phyloP scores from a whole-genome alignment of 2,329 filamentous ascomycete genomes.

The Aureobasidium namibiae region DNA sequence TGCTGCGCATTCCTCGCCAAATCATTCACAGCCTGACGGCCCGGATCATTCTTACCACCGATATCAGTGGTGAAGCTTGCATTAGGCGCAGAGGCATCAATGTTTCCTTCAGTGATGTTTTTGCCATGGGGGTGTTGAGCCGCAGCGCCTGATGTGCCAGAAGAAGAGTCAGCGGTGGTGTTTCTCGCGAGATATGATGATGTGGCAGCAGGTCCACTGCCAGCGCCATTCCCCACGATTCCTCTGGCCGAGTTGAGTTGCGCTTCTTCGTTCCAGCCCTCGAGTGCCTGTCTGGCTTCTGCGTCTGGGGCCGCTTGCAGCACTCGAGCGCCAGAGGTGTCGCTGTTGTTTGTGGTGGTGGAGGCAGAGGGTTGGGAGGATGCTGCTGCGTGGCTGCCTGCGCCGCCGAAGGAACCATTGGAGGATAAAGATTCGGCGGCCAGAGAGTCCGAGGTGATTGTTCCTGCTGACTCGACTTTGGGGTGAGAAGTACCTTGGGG shows the following conservation, averaged over 20 bases:
- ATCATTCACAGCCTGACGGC: constrained; percentile 37
- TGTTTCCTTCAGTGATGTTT: constrained; percentile 43
- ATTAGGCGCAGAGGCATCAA: constrained; percentile 35
- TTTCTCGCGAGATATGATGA: background rate
- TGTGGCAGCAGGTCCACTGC: constrained; percentile 23
- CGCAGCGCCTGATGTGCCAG: background rate
- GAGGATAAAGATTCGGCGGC: constrained; percentile 61
- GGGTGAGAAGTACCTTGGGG: constrained; percentile 41
- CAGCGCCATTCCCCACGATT: background rate
- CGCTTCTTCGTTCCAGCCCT: constrained; percentile 30
- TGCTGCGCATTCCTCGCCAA: constrained; percentile 12
- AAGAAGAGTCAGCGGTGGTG: background rate
- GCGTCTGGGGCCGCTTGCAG: constrained; percentile 42
- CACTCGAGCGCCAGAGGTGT: constrained; percentile 44
- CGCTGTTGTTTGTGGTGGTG: constrained; percentile 48
- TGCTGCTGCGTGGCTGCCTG: constrained; percentile 48
- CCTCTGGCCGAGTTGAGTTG: constrained; percentile 32
- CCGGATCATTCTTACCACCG: constrained; percentile 48
- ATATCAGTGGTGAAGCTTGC: constrained; percentile 46
- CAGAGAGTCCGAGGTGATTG: constrained; percentile 60
- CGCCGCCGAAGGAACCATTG: constrained; percentile 51
- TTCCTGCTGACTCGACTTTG: constrained; percentile 55
- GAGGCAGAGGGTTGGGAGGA: constrained; percentile 42
- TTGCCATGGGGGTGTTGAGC: constrained; percentile 39
- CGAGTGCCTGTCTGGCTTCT: constrained; percentile 35